These are phyloP conservation scores for Phytophthora sp. DNA, from an alignment of 352 stramenopile species.

Conservation along the genomic window DNA sequence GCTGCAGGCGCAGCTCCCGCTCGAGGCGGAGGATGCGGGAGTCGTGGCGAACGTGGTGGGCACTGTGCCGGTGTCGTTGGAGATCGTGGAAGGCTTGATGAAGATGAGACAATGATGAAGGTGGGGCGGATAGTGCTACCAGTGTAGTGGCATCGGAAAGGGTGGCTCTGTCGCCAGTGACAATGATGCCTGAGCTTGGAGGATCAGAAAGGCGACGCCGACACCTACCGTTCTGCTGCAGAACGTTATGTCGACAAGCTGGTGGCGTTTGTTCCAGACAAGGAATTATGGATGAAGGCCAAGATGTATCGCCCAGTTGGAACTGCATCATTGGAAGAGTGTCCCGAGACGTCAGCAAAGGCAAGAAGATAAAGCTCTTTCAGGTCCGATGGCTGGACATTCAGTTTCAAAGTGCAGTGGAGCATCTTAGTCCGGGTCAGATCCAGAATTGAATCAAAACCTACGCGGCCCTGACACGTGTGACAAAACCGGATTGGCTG, in stretches of 20 bases:
- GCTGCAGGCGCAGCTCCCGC: too few species aligned
- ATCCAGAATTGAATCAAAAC: background rate
- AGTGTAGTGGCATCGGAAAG: too few species aligned
- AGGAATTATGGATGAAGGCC: constrained; percentile 10
- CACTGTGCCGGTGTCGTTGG: too few species aligned
- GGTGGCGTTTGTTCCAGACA: background rate
- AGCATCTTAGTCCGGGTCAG: background rate
- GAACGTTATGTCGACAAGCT: background rate
- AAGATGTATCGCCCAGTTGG: background rate
- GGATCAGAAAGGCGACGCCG: too few species aligned
- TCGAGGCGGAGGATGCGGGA: too few species aligned
- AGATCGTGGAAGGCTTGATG: too few species aligned
- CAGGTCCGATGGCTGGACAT: constrained; percentile 9
- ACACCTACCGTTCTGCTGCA: too few species aligned
- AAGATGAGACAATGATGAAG: too few species aligned
- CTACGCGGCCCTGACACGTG: background rate
- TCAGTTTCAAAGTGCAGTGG: constrained; percentile 8
- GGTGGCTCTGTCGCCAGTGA: too few species aligned
- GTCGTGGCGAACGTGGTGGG: too few species aligned
- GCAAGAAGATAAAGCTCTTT: constrained; percentile 1
- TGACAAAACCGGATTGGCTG: background rate
- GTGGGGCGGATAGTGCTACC: too few species aligned
- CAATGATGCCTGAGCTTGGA: too few species aligned
- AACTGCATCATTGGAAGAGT: constrained; percentile 14
- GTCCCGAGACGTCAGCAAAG: constrained; percentile 2